Evolutionary conservation across 129 eudicot genomes (phyloP).

Genomic region (Deinandra increscens): DNA sequence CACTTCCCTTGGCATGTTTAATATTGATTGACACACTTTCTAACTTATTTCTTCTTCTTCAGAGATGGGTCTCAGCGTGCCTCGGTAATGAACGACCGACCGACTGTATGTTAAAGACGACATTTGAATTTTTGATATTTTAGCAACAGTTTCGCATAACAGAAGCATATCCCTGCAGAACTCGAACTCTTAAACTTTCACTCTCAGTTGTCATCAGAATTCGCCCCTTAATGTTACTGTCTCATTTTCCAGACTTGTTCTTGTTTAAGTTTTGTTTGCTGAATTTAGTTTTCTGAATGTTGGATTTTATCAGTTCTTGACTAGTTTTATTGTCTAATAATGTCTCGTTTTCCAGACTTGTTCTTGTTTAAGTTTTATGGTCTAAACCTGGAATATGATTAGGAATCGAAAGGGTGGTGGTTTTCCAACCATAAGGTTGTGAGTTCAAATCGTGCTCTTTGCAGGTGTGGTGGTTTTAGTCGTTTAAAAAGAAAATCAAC

Average conservation of each 20-base stretch:
- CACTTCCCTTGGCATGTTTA: slow-evolving; percentile 7
- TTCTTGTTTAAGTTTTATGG: no score
- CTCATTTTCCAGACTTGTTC: neutral
- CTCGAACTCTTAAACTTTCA: neutral
- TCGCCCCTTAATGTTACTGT: slow-evolving; percentile 5
- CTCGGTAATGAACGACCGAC: slow-evolving; percentile 48
- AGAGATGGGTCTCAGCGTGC: slow-evolving; percentile 82
- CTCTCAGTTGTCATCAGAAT: neutral
- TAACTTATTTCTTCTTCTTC: slow-evolving; percentile 17
- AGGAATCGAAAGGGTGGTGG: no score
- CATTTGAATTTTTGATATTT: slow-evolving; percentile 22
- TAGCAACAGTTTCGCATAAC: slow-evolving; percentile 37
- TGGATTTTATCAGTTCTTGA: no score
- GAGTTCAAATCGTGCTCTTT: no score
- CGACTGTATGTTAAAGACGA: neutral
- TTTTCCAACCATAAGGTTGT: no score
- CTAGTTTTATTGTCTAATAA: no score
- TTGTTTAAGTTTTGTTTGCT: neutral
- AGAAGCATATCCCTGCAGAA: slow-evolving; percentile 25
- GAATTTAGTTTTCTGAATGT: no score
- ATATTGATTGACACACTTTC: slow-evolving; percentile 13
- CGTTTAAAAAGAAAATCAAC: no score
- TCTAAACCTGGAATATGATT: no score
- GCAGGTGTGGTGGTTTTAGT: no score
- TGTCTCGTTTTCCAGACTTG: no score